Base-by-base conservation (phyloP, 176 grass and related monocot genomes). In the Saccharum spontaneum region DNA sequence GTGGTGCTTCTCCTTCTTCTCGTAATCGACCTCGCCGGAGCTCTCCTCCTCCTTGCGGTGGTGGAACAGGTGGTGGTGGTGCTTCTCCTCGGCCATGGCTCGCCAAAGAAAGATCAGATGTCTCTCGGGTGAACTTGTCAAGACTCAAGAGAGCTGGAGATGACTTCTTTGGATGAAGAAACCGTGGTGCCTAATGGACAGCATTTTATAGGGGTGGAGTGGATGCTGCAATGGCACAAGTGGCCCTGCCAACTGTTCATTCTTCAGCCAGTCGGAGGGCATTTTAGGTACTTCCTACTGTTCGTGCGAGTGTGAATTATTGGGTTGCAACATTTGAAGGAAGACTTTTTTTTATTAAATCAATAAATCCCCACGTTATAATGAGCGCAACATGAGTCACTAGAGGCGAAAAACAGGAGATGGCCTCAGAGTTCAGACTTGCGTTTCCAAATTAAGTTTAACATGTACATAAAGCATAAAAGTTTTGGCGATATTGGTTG, bases 1-100 rank as follows among this genome's bases (percentile, higher is more conserved):
- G 88, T 96, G 88, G 30, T 92, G 86, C 84, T 93, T 96, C 84
- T 85, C 94, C 73, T 95, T 43, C 78, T 95, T 92, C 77, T 87
- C 60, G 46, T 88, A 75, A 48, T 90, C 79, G 8, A 92, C 83
- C 43, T 81, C 82, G 4, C 63, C 66, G 55, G 79, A 64, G 44
- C 17, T 61, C 31, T 88, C 79, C 59, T 90, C 89, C 67, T 88
- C 52, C 48, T 92, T 77, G 71, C 71, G 87, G 72, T 75, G 86
- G 87, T 89, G 89, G 62, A 91, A 73, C 77, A 90, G 84, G 81
- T 94, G 85, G 83, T 94, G 91, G 79, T 89, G 92, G 33, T 94
- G 71, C 87, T 94, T 94, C 85, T 88, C 82, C 88, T 88, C 91
- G 8, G 85, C 78, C 89, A 91, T 91, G 64, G 2, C 7, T 67